Conservation (phyloP, 139 green algal genomes). For the Tetradesmus lagerheimii region DNA sequence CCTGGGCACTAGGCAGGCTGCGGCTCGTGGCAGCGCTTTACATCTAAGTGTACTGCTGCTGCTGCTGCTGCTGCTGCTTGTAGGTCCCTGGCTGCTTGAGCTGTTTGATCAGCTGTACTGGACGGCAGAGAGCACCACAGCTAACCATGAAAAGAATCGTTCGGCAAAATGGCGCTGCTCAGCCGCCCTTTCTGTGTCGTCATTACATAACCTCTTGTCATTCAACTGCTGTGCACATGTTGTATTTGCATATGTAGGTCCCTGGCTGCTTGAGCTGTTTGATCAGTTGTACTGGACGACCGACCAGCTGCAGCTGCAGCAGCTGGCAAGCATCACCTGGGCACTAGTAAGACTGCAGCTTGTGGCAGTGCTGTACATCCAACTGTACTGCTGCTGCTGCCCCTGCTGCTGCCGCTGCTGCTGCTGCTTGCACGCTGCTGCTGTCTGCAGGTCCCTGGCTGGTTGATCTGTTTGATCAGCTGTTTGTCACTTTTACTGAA, state of each 20-base stretch:
- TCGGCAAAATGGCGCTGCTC: too few relatives aligned
- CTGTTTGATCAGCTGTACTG: not conserved
- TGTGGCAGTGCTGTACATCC: not conserved
- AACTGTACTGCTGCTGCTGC: conserved; percentile 11
- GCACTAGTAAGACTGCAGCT: not conserved
- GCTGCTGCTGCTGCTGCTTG: not conserved
- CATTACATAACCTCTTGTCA: too few relatives aligned
- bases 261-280: conserved; percentile 16
- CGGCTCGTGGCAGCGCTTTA: not conserved
- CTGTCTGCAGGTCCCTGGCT: too few relatives aligned
- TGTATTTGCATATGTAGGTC: not conserved
- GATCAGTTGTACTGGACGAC: not conserved
- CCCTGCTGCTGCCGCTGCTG: too few relatives aligned
- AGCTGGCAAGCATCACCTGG: not conserved
- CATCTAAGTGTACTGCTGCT: not conserved
- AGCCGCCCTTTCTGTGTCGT: too few relatives aligned
- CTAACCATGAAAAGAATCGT: too few relatives aligned
- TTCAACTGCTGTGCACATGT: not conserved
- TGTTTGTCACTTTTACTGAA: too few relatives aligned
- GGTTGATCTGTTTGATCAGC: too few relatives aligned
- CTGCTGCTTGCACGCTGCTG: not conserved
- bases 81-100: conserved; percentile 1
- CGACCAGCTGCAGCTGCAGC: not conserved
- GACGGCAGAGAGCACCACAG: too few relatives aligned
- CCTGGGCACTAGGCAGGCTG: not conserved